Evolutionary conservation across 1,284 basidiomycete genomes (phyloP).

Genomic region (Melampsora americana): DNA sequence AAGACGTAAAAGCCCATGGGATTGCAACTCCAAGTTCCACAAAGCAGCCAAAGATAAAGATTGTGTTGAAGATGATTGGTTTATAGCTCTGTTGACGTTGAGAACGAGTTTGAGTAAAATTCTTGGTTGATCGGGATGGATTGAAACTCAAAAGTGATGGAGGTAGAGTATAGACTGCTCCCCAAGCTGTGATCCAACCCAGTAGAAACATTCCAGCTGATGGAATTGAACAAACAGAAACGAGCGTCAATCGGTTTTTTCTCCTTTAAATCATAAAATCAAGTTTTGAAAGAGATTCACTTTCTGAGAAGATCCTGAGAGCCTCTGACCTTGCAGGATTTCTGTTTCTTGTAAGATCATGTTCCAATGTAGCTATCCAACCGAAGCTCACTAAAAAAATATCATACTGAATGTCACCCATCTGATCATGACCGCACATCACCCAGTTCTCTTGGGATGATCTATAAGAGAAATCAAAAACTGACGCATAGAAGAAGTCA

Average conservation of each 20-base stretch:
- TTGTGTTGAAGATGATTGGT: not conserved
- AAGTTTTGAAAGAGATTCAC: not conserved
- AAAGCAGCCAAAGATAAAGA: not conserved
- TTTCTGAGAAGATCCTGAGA: not conserved
- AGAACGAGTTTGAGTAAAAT: not conserved
- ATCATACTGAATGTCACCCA: too few relatives aligned
- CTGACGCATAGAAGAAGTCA: not conserved
- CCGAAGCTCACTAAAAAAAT: too few relatives aligned
- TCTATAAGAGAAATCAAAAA: not conserved
- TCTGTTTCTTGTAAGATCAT: too few relatives aligned
- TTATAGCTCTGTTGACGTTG: not conserved
- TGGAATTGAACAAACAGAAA: not conserved
- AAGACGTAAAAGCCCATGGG: not conserved
- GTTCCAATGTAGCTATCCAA: too few relatives aligned
- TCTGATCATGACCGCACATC: too few relatives aligned
- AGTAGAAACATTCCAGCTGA: not conserved
- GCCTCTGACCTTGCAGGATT: not conserved
- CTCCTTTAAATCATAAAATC: not conserved
- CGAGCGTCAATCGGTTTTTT: not conserved
- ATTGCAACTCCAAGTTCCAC: not conserved
- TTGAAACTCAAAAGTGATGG: not conserved
- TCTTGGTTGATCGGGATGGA: not conserved
- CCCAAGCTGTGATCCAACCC: constrained; percentile 7
- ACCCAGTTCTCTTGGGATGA: too few relatives aligned
- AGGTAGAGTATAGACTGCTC: not conserved